A percentile compares a stretch with the other conserved stretches of the same genome.
Evolutionary conservation across 2,329 filamentous ascomycete species (phyloP).

Genomic region (Aspergillus brasiliensis): DNA sequence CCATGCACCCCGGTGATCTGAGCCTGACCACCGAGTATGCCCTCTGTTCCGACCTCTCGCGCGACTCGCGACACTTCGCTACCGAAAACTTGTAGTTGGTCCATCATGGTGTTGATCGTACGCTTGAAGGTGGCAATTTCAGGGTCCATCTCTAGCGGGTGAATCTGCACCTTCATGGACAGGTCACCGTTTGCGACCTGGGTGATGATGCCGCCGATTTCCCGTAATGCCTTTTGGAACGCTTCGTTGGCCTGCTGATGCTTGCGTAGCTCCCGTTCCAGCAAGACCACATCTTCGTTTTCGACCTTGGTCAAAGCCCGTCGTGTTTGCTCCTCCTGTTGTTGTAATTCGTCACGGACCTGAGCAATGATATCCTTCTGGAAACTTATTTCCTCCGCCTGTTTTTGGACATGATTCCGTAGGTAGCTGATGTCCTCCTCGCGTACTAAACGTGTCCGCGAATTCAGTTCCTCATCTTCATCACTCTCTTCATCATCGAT

Average conservation of each 20-base stretch:
- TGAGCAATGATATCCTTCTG: constrained; percentile 84
- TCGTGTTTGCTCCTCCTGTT: constrained; percentile 84
- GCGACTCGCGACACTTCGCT: constrained; percentile 94
- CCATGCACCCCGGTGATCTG: constrained; percentile 92
- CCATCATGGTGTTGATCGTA: constrained; percentile 99
- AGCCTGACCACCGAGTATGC: constrained; percentile 89
- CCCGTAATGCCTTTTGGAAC: constrained; percentile 93
- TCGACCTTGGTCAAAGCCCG: constrained; percentile 80
- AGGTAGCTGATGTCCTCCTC: constrained; percentile 83
- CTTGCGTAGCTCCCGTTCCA: constrained; percentile 93
- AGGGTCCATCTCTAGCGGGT: constrained; percentile 94
- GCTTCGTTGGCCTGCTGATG: constrained; percentile 98
- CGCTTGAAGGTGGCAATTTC: constrained; percentile 98
- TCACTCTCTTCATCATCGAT: constrained; percentile 39
- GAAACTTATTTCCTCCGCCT: constrained; percentile 86
- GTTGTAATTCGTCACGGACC: constrained; percentile 80
- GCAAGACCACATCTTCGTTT: constrained; percentile 79
- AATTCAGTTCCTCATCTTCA: constrained; percentile 55
- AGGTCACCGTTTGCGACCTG: constrained; percentile 93
- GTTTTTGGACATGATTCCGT: constrained; percentile 87
- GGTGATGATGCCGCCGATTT: constrained; percentile 97
- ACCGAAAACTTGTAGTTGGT: constrained; percentile 93
- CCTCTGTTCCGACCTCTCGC: constrained; percentile 93
- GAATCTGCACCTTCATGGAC: constrained; percentile 95
- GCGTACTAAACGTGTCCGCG: constrained; percentile 57